Evolutionary conservation across 129 eudicot genomes (phyloP).

Genomic region (Rutidosis leptorrhynchoides): DNA sequence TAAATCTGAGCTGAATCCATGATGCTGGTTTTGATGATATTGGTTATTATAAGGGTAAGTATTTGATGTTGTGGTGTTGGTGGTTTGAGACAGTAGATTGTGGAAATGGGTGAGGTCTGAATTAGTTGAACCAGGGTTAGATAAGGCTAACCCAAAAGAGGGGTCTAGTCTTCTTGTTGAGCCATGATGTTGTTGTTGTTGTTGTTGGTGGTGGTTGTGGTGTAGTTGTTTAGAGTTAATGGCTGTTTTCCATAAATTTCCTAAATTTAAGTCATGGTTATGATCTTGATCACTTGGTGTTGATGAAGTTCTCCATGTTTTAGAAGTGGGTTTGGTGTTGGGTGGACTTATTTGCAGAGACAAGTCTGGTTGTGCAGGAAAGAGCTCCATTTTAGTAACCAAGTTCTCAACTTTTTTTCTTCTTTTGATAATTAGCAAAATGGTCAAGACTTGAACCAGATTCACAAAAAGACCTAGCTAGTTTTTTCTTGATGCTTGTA

Average conservation of each 20-base stretch:
- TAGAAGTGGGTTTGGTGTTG: slow-evolving; percentile 63
- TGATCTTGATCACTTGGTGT: slow-evolving; percentile 37
- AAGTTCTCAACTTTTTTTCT: slow-evolving; percentile 17
- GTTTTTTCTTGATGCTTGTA: neutral
- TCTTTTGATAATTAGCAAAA: slow-evolving; percentile 23
- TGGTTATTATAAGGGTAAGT: slow-evolving; percentile 28
- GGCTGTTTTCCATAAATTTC: slow-evolving; percentile 74
- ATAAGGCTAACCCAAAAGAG: slow-evolving; percentile 30
- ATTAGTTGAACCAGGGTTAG: slow-evolving; percentile 31
- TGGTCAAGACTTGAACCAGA: slow-evolving; percentile 1
- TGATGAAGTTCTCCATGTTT: slow-evolving; percentile 43
- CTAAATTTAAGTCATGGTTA: slow-evolving; percentile 58
- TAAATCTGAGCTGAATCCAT: slow-evolving; percentile 43
- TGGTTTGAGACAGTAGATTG: slow-evolving; percentile 23
- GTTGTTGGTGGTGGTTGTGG: slow-evolving; percentile 13
- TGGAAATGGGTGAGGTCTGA: slow-evolving; percentile 23
- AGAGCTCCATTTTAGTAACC: slow-evolving; percentile 66
- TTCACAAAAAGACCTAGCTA: neutral
- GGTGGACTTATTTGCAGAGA: slow-evolving; percentile 95
- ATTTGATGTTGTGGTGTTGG: slow-evolving; percentile 31
- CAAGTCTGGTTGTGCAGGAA: slow-evolving; percentile 97
- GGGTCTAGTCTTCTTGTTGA: slow-evolving; percentile 36
- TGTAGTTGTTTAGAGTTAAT: slow-evolving; percentile 46
- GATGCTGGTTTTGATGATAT: slow-evolving; percentile 36
- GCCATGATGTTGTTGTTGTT: slow-evolving; percentile 23